phyloP scores from a whole-genome alignment of 164 flowering plant species.

The Aristolochia fimbriata region DNA sequence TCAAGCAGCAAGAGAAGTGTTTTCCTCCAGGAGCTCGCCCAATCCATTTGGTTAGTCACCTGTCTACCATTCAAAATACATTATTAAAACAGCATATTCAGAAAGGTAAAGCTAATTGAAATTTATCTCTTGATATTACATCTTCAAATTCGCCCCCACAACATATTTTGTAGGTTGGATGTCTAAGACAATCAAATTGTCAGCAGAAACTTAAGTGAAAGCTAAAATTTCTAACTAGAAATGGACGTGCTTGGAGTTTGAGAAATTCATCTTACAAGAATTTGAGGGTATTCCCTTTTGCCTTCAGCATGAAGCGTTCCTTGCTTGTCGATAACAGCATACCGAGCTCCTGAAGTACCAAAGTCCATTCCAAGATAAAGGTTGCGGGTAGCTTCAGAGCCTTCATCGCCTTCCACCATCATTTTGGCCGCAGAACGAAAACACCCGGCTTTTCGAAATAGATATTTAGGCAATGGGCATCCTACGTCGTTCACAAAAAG shows the following conservation, averaged over 20 bases:
- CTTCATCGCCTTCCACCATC: not conserved
- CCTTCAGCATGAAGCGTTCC: slow-evolving; percentile 64
- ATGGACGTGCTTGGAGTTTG: not conserved
- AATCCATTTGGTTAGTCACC: slow-evolving; percentile 50
- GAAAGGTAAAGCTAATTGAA: not conserved
- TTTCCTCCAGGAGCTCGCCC: slow-evolving; percentile 66
- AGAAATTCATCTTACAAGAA: slow-evolving; percentile 30
- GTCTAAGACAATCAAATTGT: too few relatives aligned
- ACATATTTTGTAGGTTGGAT: too few relatives aligned
- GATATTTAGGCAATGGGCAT: too few relatives aligned
- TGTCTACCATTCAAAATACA: slow-evolving; percentile 52
- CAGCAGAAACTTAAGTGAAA: not conserved
- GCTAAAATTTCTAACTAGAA: not conserved
- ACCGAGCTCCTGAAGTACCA: slow-evolving; percentile 97
- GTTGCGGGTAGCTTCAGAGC: slow-evolving; percentile 15
- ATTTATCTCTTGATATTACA: too few relatives aligned
- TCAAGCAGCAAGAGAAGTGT: slow-evolving; percentile 64
- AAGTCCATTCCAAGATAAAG: slow-evolving; percentile 95
- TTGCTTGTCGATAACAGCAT: slow-evolving; percentile 51
- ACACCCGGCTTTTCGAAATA: too few relatives aligned
- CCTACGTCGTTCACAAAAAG: too few relatives aligned
- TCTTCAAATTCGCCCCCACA: too few relatives aligned
- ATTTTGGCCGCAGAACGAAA: not conserved
- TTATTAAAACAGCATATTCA: not conserved
- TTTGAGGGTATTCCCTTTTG: slow-evolving; percentile 60